These are phyloP conservation scores for Anthoceros angustus DNA, from an alignment of 225 moss, liverwort and hornwort genomes.

Conservation along the genomic window DNA sequence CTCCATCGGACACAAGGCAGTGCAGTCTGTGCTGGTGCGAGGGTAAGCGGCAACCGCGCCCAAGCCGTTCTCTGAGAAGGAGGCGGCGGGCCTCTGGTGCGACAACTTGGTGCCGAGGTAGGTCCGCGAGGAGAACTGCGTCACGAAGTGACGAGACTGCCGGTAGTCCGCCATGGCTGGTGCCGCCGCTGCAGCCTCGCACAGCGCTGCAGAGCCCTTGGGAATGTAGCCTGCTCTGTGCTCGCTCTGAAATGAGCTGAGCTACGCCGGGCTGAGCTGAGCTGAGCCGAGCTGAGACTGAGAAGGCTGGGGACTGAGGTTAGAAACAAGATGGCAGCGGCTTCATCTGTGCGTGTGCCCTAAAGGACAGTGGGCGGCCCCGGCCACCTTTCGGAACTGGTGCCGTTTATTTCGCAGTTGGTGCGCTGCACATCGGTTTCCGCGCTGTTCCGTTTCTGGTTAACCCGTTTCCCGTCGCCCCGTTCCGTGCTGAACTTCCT, in stretches of 20 bases:
- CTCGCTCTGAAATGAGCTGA: background rate
- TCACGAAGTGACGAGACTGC: background rate
- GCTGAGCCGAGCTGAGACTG: background rate
- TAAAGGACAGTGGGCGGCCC: background rate
- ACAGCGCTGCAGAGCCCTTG: background rate
- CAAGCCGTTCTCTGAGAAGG: constrained; percentile 6
- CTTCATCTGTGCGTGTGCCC: background rate
- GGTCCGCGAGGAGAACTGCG: background rate
- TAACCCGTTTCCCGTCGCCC: background rate
- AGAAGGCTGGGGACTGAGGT: background rate
- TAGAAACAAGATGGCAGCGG: background rate
- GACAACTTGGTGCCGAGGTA: background rate
- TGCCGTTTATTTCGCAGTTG: constrained; percentile 4
- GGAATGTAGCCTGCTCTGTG: background rate
- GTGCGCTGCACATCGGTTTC: background rate
- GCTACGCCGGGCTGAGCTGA: background rate
- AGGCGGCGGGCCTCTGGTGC: constrained; percentile 1
- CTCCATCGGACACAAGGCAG: constrained; percentile 30
- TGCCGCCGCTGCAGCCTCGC: background rate
- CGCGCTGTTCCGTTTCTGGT: background rate
- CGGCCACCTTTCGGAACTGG: background rate
- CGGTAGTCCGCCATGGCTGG: background rate
- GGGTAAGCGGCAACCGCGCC: background rate
- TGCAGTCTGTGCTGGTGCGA: constrained; percentile 22
- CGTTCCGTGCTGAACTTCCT: background rate